phyloP scores from a whole-genome alignment of 2,329 filamentous ascomycete species.

The Magnaporthiopsis rhizophila region DNA sequence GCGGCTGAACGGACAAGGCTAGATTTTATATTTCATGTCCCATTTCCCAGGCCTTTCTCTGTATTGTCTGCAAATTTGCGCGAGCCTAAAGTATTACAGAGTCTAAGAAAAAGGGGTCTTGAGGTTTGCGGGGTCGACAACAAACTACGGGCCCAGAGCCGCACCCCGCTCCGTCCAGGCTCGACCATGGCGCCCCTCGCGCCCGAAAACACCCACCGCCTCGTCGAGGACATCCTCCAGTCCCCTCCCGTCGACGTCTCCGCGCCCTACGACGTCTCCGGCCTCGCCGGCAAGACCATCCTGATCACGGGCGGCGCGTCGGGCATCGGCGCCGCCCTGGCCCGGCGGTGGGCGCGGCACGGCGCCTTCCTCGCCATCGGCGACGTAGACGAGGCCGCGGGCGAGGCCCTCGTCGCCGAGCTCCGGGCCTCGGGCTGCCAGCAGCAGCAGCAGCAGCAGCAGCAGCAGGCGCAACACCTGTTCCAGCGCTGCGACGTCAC shows the following conservation, averaged over 20 bases:
- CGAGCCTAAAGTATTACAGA: not conserved
- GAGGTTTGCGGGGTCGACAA: too few species aligned
- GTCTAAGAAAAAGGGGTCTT: too few species aligned
- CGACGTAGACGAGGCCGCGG: slow-evolving; percentile 49
- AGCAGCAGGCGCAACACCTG: slow-evolving; percentile 32
- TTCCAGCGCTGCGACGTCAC: slow-evolving; percentile 59
- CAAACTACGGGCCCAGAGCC: too few species aligned
- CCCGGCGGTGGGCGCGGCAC: slow-evolving; percentile 42
- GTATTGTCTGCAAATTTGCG: not conserved
- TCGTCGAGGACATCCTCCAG: slow-evolving; percentile 8
- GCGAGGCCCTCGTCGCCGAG: slow-evolving; percentile 45
- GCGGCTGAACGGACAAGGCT: not conserved
- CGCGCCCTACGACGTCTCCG: not conserved
- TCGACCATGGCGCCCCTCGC: not conserved
- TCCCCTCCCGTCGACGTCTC: slow-evolving; percentile 9
- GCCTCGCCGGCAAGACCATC: slow-evolving; percentile 46
- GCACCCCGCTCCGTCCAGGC: too few species aligned
- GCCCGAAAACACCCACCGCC: slow-evolving; percentile 3
- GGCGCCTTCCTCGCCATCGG: slow-evolving; percentile 56
- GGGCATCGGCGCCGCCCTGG: slow-evolving; percentile 49
- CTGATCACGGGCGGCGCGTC: slow-evolving; percentile 58
- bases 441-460: too few species aligned
- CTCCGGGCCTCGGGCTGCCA: slow-evolving; percentile 33
- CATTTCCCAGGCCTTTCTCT: not conserved
- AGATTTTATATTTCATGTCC: not conserved